These are phyloP conservation scores for Phoma sp. DNA, from an alignment of 2,329 filamentous ascomycete genomes.

Conservation along the genomic window DNA sequence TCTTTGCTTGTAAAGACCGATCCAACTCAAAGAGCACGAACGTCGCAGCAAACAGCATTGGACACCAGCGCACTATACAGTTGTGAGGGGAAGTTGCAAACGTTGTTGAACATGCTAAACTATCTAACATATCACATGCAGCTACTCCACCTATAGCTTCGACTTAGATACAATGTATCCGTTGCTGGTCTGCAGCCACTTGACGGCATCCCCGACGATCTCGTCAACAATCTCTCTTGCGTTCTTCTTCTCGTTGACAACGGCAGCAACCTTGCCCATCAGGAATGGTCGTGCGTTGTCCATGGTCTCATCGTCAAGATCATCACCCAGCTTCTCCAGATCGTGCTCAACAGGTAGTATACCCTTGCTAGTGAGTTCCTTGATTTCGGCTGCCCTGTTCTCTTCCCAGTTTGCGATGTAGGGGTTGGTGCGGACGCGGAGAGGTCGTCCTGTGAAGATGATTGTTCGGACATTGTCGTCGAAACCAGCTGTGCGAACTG, in stretches of 20 bases:
- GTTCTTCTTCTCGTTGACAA: conserved; percentile 89
- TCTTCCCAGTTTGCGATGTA: conserved; percentile 98
- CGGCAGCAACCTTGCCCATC: conserved; percentile 96
- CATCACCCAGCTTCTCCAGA: conserved; percentile 77
- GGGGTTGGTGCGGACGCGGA: conserved; percentile 90
- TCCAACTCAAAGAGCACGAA: neutral
- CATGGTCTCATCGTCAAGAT: conserved; percentile 79
- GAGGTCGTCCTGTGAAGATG: conserved; percentile 96
- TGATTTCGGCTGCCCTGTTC: conserved; percentile 88
- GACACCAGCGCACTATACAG: neutral
- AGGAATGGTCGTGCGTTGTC: conserved; percentile 90
- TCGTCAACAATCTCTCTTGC: conserved; percentile 95
- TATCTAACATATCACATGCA: neutral
- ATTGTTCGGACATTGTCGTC: conserved; percentile 97
- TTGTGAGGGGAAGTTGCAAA: neutral
- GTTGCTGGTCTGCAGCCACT: conserved; percentile 71
- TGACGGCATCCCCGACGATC: conserved; percentile 82
- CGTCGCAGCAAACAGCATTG: neutral
- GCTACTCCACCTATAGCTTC: conserved; percentile 36
- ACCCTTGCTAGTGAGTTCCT: conserved; percentile 86
- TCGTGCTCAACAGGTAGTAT: conserved; percentile 93
- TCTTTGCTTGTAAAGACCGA: too few relatives aligned
- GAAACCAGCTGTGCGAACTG: conserved; percentile 87
- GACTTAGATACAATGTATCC: conserved; percentile 59
- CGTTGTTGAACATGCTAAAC: neutral